Percentiles rank a stretch among this genome's conserved stretches.
phyloP scores from a whole-genome alignment of 2,329 filamentous ascomycete genomes.

The Huntiella moniliformis region DNA sequence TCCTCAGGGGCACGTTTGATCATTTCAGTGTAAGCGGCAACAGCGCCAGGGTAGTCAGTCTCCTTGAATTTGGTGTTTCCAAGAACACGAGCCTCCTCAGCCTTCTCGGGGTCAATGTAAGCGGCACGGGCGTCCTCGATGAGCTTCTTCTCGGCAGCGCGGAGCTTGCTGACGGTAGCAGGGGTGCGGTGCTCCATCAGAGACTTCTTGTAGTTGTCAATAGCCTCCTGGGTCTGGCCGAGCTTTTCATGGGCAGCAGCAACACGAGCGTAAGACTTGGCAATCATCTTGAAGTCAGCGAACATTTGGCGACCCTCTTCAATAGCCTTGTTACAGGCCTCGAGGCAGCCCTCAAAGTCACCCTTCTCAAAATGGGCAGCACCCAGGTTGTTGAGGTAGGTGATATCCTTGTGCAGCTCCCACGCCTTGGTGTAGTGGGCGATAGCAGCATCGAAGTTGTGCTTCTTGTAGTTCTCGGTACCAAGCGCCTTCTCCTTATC shows the following conservation, averaged over 20 bases:
- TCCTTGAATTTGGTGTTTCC: slow-evolving; percentile 97
- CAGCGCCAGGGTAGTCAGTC: slow-evolving; percentile 82
- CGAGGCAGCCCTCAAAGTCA: slow-evolving; percentile 73
- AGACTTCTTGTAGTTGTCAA: slow-evolving; percentile 82
- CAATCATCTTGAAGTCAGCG: slow-evolving; percentile 95
- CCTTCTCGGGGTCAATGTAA: slow-evolving; percentile 79
- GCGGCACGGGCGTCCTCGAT: slow-evolving; percentile 54
- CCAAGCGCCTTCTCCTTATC: slow-evolving; percentile 90
- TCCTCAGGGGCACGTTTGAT: slow-evolving; percentile 87
- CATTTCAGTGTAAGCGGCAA: slow-evolving; percentile 92
- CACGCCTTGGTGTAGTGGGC: slow-evolving; percentile 88
- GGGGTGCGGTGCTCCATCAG: slow-evolving; percentile 93
- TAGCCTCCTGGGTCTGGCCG: slow-evolving; percentile 58
- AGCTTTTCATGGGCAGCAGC: slow-evolving; percentile 85
- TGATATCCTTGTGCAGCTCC: slow-evolving; percentile 89
- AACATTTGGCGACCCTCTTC: slow-evolving; percentile 77
- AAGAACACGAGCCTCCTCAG: slow-evolving; percentile 84
- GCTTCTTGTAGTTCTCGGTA: slow-evolving; percentile 95
- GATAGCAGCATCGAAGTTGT: slow-evolving; percentile 87
- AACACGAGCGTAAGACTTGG: slow-evolving; percentile 94
- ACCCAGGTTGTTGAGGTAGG: slow-evolving; percentile 90
- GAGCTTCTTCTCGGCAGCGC: slow-evolving; percentile 74
- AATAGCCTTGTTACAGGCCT: slow-evolving; percentile 70
- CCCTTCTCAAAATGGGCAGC: slow-evolving; percentile 94
- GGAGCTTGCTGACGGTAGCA: slow-evolving; percentile 82